Evolutionary conservation across 495 filamentous ascomycete genomes (phyloP), one percentile per base, ranked within the genome.

Genomic region (Choiromyces venosus): DNA sequence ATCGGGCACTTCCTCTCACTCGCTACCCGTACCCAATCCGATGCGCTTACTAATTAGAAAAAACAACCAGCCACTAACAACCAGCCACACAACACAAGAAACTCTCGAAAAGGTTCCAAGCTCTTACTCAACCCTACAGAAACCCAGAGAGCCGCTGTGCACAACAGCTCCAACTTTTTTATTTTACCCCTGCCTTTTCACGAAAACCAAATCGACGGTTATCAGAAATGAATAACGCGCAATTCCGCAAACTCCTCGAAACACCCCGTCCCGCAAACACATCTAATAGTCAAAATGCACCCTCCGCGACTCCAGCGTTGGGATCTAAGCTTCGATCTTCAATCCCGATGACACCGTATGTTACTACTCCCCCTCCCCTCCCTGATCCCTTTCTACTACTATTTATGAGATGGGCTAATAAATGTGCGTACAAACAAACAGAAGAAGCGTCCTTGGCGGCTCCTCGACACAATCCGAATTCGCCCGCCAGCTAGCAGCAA

Each of bases 171-270:
- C 52, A 65, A 68, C 44, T 37, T 39, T 42, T 19, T 37, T 46
- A 29, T 42, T 40, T 67, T 36, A 42, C 36, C 73, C 42, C 61
- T 37, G 52, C 36, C 25, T 44, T 64, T 39, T 40, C 56, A 36
- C 77, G 81, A 29, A 25, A 61, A 10, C n/a, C 2, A 21, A 21
- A 56, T 52, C 25, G n/a, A 9, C n/a, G 52, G n/a, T 56, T 56
- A 1, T 25, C n/a, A 29, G 8, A 65, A 71, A 99, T 99, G 95
- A 97, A 99, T 82, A 97, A 98, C 87, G 87, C 92, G 25, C 92
- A 99, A 81, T 99, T 99, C 81, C 93, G 95, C 67, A 90, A 91
- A 70, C 88, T 99, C n/a, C 81, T 99, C 12, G 87, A 86, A 85
- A 78, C 79, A 77, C 68, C 82, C 52, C 70, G 73, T 65, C 68